Evolutionary conservation across 495 filamentous ascomycete genomes (phyloP).

Genomic region (Aspergillus nidulans): DNA sequence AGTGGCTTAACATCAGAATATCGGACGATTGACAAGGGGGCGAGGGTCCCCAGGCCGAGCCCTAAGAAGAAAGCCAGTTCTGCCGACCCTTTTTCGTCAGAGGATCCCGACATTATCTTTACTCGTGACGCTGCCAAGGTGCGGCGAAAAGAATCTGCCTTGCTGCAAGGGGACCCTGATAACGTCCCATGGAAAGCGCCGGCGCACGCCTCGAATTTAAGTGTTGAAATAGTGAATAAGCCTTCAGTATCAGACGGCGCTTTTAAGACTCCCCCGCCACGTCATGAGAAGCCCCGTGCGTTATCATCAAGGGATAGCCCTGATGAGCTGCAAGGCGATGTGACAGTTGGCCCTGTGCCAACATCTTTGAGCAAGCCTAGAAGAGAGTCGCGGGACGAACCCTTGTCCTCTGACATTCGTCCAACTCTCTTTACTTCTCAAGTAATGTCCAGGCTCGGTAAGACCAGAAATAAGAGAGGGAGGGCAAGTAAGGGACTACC

Average conservation of each 20-base stretch:
- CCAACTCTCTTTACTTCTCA: conserved; percentile 23
- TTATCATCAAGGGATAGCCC: conserved; percentile 32
- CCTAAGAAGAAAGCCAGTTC: conserved; percentile 1
- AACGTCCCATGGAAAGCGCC: neutral
- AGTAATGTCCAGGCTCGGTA: conserved; percentile 2
- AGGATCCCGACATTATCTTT: conserved; percentile 23
- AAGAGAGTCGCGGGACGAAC: conserved; percentile 1
- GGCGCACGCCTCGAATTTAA: neutral
- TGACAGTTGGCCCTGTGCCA: conserved; percentile 26
- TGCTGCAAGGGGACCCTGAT: neutral
- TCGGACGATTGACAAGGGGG: conserved; percentile 19
- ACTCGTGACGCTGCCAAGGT: conserved; percentile 25
- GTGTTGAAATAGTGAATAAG: conserved; percentile 16
- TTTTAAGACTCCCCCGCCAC: neutral
- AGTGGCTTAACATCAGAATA: conserved; percentile 15
- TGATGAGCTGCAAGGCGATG: conserved; percentile 43
- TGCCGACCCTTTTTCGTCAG: conserved; percentile 4
- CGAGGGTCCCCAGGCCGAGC: conserved; percentile 10
- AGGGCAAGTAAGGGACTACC: neutral
- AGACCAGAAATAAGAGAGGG: conserved; percentile 14
- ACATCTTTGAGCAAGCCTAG: conserved; percentile 6
- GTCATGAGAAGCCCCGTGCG: neutral
- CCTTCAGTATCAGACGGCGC: neutral
- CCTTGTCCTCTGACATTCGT: conserved; percentile 33
- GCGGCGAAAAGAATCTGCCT: conserved; percentile 17